A percentile compares a stretch with the other conserved stretches of the same genome.
These are phyloP conservation scores for Antrodiella citrinella DNA, from an alignment of 768 basidiomycete species.

Conservation along the genomic window DNA sequence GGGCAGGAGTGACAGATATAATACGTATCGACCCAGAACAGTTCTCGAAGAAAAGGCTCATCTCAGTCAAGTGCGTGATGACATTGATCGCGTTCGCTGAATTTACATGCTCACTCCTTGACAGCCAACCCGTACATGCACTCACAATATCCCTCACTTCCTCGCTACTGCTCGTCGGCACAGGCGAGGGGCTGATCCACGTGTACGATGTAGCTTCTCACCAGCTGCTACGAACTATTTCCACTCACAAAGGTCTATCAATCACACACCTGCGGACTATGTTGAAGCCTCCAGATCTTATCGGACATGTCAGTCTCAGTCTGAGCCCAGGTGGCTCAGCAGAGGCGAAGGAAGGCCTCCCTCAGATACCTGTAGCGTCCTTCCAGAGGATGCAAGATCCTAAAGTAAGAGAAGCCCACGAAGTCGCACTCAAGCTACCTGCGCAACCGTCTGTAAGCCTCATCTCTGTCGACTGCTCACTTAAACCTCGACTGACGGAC, in stretches of 20 bases:
- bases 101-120: background rate
- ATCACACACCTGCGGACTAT: slow-evolving; percentile 74
- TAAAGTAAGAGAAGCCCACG: slow-evolving; percentile 61
- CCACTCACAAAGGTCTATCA: slow-evolving; percentile 55
- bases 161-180: slow-evolving; percentile 77
- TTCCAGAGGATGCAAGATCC: slow-evolving; percentile 70
- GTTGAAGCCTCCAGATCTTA: slow-evolving; percentile 80
- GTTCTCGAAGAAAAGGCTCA: slow-evolving; percentile 50
- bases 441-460: slow-evolving; percentile 30
- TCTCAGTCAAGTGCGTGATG: slow-evolving; percentile 55
- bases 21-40: slow-evolving; percentile 55
- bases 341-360: slow-evolving; percentile 46
- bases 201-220: slow-evolving; percentile 87
- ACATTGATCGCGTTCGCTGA: slow-evolving; percentile 1
- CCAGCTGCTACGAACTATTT: slow-evolving; percentile 78
- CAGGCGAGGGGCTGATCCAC: slow-evolving; percentile 61
- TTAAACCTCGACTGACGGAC: background rate
- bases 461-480: background rate
- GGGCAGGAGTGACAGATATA: slow-evolving; percentile 62
- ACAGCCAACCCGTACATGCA: slow-evolving; percentile 64
- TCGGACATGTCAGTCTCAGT: slow-evolving; percentile 66
- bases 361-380: slow-evolving; percentile 54
- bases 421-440: slow-evolving; percentile 4
- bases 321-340: slow-evolving; percentile 27
- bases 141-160: slow-evolving; percentile 73